A percentile compares a stretch with the other conserved stretches of the same genome.
Conservation (phyloP, 2,329 filamentous ascomycete species). For the Colletotrichum lindemuthianum region DNA sequence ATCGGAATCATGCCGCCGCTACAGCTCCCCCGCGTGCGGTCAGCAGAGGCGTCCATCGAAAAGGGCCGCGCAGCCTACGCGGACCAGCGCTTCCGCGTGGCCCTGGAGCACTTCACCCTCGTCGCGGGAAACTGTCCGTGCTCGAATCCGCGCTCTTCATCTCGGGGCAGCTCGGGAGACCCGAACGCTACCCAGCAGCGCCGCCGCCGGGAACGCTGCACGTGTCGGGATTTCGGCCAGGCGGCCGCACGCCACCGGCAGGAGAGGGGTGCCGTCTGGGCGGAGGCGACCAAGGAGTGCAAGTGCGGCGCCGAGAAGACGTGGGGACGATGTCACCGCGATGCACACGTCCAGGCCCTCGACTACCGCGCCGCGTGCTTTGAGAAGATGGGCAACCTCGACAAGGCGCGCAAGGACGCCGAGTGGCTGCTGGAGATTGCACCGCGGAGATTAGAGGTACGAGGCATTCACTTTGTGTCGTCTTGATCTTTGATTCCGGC, state of each 20-base stretch:
- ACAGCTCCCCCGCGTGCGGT: slow-evolving; percentile 27
- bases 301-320: slow-evolving; percentile 47
- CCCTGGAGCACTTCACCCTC: slow-evolving; percentile 49
- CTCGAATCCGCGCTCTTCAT: slow-evolving; percentile 8
- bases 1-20: slow-evolving; percentile 6
- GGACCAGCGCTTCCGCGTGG: slow-evolving; percentile 46
- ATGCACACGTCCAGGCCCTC: slow-evolving; percentile 51
- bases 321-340: slow-evolving; percentile 52
- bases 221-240: slow-evolving; percentile 49
- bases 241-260: slow-evolving; percentile 43
- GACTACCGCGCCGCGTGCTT: slow-evolving; percentile 53
- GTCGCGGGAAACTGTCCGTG: slow-evolving; percentile 34
- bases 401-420: slow-evolving; percentile 51
- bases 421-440: slow-evolving; percentile 56
- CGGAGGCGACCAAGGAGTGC: slow-evolving; percentile 54
- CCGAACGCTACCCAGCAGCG: slow-evolving; percentile 36
- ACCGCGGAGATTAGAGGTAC: slow-evolving; percentile 51
- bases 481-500: neutral
- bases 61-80: slow-evolving; percentile 48
- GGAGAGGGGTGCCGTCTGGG: slow-evolving; percentile 50
- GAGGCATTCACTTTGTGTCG: slow-evolving; percentile 2
- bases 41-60: slow-evolving; percentile 44
- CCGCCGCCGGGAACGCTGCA: slow-evolving; percentile 49
- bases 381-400: slow-evolving; percentile 50
- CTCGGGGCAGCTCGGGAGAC: neutral